Conservation (phyloP, 805 yeast genomes). For the Huiozyma naganishii region DNA sequence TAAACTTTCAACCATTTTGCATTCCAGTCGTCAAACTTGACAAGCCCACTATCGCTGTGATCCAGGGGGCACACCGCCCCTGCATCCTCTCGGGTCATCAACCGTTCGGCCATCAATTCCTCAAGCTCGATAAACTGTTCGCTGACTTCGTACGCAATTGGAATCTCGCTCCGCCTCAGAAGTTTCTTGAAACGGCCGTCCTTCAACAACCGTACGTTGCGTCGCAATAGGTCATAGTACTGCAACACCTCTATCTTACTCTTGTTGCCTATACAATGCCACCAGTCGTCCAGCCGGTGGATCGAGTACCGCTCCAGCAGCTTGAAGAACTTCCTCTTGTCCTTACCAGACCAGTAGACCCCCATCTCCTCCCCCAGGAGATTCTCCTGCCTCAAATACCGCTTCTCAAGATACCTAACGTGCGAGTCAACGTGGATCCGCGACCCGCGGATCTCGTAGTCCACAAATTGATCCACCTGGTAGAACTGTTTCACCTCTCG, state of each 20-base stretch:
- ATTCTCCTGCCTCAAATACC: neutral
- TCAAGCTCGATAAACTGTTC: slow-evolving; percentile 20
- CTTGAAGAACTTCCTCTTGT: slow-evolving; percentile 24
- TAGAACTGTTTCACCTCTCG: slow-evolving; percentile 3
- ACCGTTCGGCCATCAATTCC: slow-evolving; percentile 13
- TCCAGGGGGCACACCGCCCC: neutral
- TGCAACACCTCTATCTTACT: slow-evolving; percentile 20
- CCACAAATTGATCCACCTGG: neutral
- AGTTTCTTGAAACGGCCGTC: slow-evolving; percentile 9
- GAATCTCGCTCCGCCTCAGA: slow-evolving; percentile 14
- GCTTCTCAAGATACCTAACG: slow-evolving; percentile 2
- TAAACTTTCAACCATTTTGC: slow-evolving; percentile 22
- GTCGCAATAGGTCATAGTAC: slow-evolving; percentile 17
- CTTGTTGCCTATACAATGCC: slow-evolving; percentile 10
- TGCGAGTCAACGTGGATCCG: slow-evolving; percentile 1
- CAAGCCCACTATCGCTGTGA: slow-evolving; percentile 3
- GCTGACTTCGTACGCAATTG: slow-evolving; percentile 27
- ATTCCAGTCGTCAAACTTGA: slow-evolving; percentile 18
- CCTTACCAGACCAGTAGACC: slow-evolving; percentile 18
- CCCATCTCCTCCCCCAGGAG: slow-evolving; percentile 12
- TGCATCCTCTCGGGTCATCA: neutral
- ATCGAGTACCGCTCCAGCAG: slow-evolving; percentile 22
- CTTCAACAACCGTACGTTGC: slow-evolving; percentile 12
- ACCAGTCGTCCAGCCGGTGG: slow-evolving; percentile 26
- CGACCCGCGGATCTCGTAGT: slow-evolving; percentile 6